Evolutionary conservation across 108 stramenopile species (phyloP).

Genomic region (Cyclotella baltica): DNA sequence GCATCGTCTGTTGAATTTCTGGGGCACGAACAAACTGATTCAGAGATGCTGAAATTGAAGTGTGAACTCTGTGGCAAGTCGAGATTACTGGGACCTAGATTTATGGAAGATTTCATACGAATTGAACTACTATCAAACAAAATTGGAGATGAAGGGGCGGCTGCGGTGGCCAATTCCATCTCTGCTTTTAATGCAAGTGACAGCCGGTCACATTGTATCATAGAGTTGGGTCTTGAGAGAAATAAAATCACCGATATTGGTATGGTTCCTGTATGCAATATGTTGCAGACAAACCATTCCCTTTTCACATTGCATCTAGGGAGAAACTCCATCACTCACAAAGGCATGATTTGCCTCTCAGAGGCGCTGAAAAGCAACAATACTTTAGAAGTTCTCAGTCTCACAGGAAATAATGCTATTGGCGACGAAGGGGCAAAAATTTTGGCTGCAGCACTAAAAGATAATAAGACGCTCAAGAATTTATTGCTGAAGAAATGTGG

Average conservation of each 20-base stretch:
- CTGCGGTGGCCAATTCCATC: slow-evolving; percentile 27
- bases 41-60: neutral
- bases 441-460: slow-evolving; percentile 9
- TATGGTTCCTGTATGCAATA: slow-evolving; percentile 9
- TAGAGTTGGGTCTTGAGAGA: slow-evolving; percentile 26
- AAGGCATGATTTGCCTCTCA: slow-evolving; percentile 13
- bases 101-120: slow-evolving; percentile 9
- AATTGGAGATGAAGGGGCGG: slow-evolving; percentile 26
- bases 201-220: slow-evolving; percentile 6
- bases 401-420: slow-evolving; percentile 22
- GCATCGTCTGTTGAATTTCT: neutral
- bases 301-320: slow-evolving; percentile 26
- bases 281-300: slow-evolving; percentile 23
- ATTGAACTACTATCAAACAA: slow-evolving; percentile 26
- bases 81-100: neutral
- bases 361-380: slow-evolving; percentile 24
- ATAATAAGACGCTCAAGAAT: slow-evolving; percentile 22
- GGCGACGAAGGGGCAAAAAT: slow-evolving; percentile 19
- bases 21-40: neutral
- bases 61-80: neutral
- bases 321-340: slow-evolving; percentile 14
- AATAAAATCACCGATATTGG: slow-evolving; percentile 28
- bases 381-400: slow-evolving; percentile 23
- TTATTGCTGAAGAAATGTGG: slow-evolving; percentile 32
- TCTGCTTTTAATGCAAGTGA: neutral